Base-by-base conservation (phyloP, 768 basidiomycete genomes). In the Trametes gibbosa region DNA sequence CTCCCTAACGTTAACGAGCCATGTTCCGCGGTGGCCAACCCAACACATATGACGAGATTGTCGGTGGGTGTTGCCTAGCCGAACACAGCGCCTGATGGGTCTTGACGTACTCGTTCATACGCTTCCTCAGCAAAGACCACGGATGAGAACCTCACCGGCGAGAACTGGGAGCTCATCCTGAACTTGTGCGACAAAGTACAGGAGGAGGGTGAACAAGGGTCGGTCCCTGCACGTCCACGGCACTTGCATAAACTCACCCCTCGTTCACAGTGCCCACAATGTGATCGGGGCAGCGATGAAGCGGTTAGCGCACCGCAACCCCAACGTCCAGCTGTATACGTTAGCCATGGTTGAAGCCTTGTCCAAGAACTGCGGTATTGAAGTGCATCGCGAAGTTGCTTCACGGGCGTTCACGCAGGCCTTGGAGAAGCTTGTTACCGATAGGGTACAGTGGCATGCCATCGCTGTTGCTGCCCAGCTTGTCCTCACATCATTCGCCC, bases 161-260 rank as follows among this genome's bases (percentile, higher is more conserved):
- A 97, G 76, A 92, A 97, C 73, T 99, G 97, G 97, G 95, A 95
- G 70, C 78, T 94, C 58, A 92, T 95, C 62, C 70, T 98, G 49
- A 93, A 90, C 66, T 74, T 98, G n/a, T 97, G 95, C 66, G 97
- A 99, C 77, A 97, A 97, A 74, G 95, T 99, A 6, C 79, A 81
- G 29, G 94, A 95, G 13, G 96, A 99, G 63, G 89, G 92, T 2
- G 84, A 88, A 69, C 74, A 81, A 47, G 95, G 95, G 95, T 95
- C 56, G 62, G 84, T 73, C n/a, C 21, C 9, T 9, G 17, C 34
- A 32, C 13, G 16, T 40, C 9, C 39, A 24, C 7, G 42, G 34
- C 54, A 19, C 7, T 21, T 41, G 54, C 16, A n/a, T 9, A 4
- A 17, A 34, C 29, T 35, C 4, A 39, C 1, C 34, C n/a, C 27